These are phyloP conservation scores for Trichoderma lentiforme DNA, from an alignment of 2,329 filamentous ascomycete genomes.

Conservation along the genomic window DNA sequence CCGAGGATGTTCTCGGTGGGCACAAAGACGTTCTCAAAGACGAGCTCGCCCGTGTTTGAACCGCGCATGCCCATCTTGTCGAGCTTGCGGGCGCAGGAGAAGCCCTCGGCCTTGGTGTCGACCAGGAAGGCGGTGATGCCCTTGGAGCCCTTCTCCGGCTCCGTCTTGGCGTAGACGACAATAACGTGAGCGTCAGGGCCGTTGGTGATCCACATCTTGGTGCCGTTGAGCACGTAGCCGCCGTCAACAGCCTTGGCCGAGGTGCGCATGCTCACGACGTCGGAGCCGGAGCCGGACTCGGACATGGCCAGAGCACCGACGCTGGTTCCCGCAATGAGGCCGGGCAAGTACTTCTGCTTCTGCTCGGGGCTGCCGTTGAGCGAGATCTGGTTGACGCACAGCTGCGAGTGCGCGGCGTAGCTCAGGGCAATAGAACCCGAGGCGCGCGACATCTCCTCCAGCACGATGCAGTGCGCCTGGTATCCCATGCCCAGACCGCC, in stretches of 20 bases:
- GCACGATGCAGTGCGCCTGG: conserved; percentile 90
- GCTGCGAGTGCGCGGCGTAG: conserved; percentile 92
- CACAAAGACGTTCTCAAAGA: conserved; percentile 89
- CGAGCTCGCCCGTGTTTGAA: conserved; percentile 90
- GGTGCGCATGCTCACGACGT: conserved; percentile 95
- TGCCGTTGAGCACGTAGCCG: conserved; percentile 81
- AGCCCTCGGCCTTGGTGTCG: conserved; percentile 67
- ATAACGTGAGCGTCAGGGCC: conserved; percentile 90
- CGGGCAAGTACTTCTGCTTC: conserved; percentile 76
- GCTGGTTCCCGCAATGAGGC: conserved; percentile 72
- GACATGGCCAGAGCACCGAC: conserved; percentile 93
- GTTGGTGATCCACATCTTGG: conserved; percentile 99
- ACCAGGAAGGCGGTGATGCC: conserved; percentile 96
- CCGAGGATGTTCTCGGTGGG: conserved; percentile 80
- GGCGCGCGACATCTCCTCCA: conserved; percentile 91
- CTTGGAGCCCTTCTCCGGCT: conserved; percentile 74
- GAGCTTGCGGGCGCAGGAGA: conserved; percentile 83
- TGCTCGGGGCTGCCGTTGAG: conserved; percentile 79
- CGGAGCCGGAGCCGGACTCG: conserved; percentile 83
- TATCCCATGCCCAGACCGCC: conserved; percentile 91
- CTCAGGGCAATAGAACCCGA: conserved; percentile 81
- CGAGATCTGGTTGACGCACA: conserved; percentile 95
- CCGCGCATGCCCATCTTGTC: conserved; percentile 99
- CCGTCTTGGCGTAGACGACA: conserved; percentile 95
- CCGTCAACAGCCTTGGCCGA: conserved; percentile 77